Base-by-base conservation (phyloP, 345 rosid genomes). In the Gossypium herbaceum region DNA sequence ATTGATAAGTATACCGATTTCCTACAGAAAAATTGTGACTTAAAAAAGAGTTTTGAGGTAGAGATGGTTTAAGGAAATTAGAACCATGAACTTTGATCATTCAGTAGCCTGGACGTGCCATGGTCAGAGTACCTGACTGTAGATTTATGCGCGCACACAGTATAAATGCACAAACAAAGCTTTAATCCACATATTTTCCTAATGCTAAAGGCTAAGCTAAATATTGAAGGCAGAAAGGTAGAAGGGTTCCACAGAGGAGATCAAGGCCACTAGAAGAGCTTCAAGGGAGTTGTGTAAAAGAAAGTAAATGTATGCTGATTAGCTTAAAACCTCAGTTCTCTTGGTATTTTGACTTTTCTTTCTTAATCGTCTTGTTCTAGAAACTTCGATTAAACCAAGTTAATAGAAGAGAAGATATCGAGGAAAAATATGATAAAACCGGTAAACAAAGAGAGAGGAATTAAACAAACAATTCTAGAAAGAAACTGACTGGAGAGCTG, bases 121-220 rank as follows among this genome's bases (percentile, higher is more conserved):
- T 81, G 68, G 75, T 64, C 77, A 79, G 58, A 55, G 27, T 62
- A 62, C 82, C 81, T 66, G 76, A 84, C 86, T 81, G 83, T 80
- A 73, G 27, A 51, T 29, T 51, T 70, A 76, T 48, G 64, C 68
- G 62, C 54, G 45, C 64, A 72, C 71, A 63, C 34, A 4, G 3
- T 50, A 25, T 11, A 34, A 60, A 55, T 39, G 70, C 61, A 58
- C 44, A 50, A 56, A 71, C 60, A 56, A 12, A 39, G 47, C 50
- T 54, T 55, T 45, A 48, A 12, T 27, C 24, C 58, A 27, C 17
- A 59, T 19, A 69, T 69, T 69, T 51, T 20, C 59, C 24, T 51
- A 51, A 10, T 15, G 22, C 57, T 24, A 16, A 45, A 50, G 56
- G 71, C 15, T 29, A 45, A 15, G 43, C 20, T 20, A 20, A 67